phyloP scores from a whole-genome alignment of 345 rosid species.

The Corymbia maculata region DNA sequence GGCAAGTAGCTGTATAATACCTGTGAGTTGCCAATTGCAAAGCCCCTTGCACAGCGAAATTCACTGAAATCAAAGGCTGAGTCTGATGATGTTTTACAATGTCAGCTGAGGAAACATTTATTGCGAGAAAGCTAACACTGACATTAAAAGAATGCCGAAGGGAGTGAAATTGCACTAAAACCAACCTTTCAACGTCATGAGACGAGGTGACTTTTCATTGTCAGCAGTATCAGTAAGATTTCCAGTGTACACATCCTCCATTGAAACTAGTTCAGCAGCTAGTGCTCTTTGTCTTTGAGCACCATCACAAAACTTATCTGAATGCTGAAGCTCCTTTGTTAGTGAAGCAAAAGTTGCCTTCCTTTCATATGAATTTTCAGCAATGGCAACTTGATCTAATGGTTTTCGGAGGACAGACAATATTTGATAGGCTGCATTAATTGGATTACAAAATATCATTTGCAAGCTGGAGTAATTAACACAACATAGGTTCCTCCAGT shows the following conservation, averaged over 20 bases:
- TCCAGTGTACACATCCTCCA: background rate
- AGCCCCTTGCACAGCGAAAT: rapidly evolving
- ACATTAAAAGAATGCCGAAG: background rate
- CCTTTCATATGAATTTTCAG: conserved; percentile 5
- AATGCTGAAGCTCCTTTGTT: background rate
- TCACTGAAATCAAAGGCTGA: background rate
- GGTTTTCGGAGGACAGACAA: conserved; percentile 57
- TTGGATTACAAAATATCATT: background rate
- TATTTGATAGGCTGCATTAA: conserved; percentile 48
- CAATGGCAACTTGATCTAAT: background rate
- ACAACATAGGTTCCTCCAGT: background rate
- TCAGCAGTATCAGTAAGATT: background rate
- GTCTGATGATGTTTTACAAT: background rate
- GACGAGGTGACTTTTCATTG: background rate
- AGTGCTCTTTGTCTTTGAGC: background rate
- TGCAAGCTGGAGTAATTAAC: background rate
- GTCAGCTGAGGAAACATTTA: background rate
- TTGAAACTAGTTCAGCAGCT: background rate
- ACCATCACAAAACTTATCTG: background rate
- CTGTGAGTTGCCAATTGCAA: background rate
- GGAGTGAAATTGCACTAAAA: background rate
- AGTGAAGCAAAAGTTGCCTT: conserved; percentile 3
- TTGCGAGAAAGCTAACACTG: background rate
- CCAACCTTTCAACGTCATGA: background rate
- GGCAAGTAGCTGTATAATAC: background rate